phyloP scores from a whole-genome alignment of 2,329 filamentous ascomycete species.

The Scedosporium apiospermum region DNA sequence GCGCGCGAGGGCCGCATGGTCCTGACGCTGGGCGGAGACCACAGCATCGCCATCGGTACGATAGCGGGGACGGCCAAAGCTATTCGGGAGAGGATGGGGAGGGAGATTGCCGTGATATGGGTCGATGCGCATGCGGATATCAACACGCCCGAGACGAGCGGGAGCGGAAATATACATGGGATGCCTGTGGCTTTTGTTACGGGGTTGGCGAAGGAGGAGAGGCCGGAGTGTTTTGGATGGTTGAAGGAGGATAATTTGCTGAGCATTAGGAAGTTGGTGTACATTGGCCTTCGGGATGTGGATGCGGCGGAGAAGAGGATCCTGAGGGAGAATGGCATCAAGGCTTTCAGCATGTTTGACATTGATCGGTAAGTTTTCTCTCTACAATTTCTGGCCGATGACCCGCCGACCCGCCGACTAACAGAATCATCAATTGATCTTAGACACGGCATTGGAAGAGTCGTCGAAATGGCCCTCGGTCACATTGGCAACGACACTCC shows the following conservation, averaged over 20 bases:
- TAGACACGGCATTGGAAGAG: slow-evolving; percentile 84
- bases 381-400: too few species aligned
- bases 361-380: slow-evolving; percentile 62
- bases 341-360: slow-evolving; percentile 97
- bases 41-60: slow-evolving; percentile 92
- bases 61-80: slow-evolving; percentile 82
- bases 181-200: slow-evolving; percentile 95
- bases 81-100: slow-evolving; percentile 66
- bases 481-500: slow-evolving; percentile 92
- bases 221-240: slow-evolving; percentile 84
- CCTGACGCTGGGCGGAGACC: slow-evolving; percentile 89
- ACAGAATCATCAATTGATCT: neutral
- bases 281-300: slow-evolving; percentile 90
- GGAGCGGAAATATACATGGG: slow-evolving; percentile 89
- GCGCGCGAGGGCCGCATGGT: slow-evolving; percentile 77
- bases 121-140: slow-evolving; percentile 98
- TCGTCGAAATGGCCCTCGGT: slow-evolving; percentile 96
- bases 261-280: slow-evolving; percentile 79
- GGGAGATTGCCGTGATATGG: slow-evolving; percentile 94
- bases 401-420: too few species aligned
- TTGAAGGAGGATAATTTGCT: slow-evolving; percentile 60
- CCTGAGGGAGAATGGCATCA: slow-evolving; percentile 78
- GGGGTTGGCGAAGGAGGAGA: slow-evolving; percentile 68
- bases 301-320: slow-evolving; percentile 92
- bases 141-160: slow-evolving; percentile 86